Base-by-base conservation (phyloP, 805 yeast species). In the Deakozyma indianensis region DNA sequence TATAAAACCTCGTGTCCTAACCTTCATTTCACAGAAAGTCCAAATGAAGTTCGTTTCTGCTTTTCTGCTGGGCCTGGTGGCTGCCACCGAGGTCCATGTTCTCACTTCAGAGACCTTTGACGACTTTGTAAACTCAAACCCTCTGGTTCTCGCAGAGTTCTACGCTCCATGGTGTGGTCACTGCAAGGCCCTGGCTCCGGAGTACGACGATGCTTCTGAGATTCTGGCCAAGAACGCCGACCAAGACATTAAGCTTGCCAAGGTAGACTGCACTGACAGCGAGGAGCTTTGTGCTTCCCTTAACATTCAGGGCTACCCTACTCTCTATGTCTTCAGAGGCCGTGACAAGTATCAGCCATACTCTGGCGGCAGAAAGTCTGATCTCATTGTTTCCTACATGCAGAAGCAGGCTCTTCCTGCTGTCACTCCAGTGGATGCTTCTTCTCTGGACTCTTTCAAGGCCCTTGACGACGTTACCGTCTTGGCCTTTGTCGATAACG, bases 81-180 rank as follows among this genome's bases (percentile, higher is more conserved):
- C 79, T 48, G 85, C 83, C 59, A 82, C 95, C 41, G 92, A 88
- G 27, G 97, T 90, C 42, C 85, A 85, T 53, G 78, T 83, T 61
- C 74, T 90, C 52, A 75, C 83, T 32, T 66, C 78, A 20, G 78
- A 71, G 32, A 73, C 73, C 48, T 90, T 84, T 61, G 73, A 74
- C 47, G 62, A 70, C 15, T 85, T 83, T 63, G 65, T 90, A 51
- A 64, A 67, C 43, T 76, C 72, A 46, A 82, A 88, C 68, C 83
- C 86, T 28, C 70, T 88, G 53, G 94, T 85, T 21, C 49, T 87
- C 18, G 87, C 86, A 21, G 87, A 87, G 65, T 88, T 88, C 62
- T 88, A 82, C 62, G 96, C 97, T 3, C 96, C 96, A 32, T 88
- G 97, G 97, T 90, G 98, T 67, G 96, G 96, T 3, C 86, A 90